A percentile compares a stretch with the other conserved stretches of the same genome.
These are phyloP conservation scores for Talaromyces thailandensis DNA, from an alignment of 495 filamentous ascomycete genomes.

Conservation along the genomic window DNA sequence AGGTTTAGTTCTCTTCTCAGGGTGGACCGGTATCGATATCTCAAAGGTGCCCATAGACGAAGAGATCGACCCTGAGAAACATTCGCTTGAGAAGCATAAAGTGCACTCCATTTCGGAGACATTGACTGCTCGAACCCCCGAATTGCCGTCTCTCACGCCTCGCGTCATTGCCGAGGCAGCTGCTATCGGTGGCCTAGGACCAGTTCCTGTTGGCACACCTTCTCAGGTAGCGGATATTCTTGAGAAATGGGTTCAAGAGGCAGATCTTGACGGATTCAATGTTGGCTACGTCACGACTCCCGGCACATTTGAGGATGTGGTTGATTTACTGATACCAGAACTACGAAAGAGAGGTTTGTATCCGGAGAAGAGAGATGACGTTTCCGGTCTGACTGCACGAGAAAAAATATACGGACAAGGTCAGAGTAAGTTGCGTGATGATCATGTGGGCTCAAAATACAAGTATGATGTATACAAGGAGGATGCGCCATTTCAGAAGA, in stretches of 20 bases:
- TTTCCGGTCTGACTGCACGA: constrained; percentile 42
- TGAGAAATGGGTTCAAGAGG: constrained; percentile 49
- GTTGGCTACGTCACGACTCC: constrained; percentile 46
- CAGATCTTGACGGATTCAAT: constrained; percentile 56
- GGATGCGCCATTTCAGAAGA: constrained; percentile 24
- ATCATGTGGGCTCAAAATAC: constrained; percentile 46
- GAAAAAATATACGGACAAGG: constrained; percentile 54
- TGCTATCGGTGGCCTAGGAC: constrained; percentile 47
- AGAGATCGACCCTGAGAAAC: constrained; percentile 37
- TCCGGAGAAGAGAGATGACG: constrained; percentile 20
- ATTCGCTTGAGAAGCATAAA: constrained; percentile 43
- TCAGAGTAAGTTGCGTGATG: constrained; percentile 39
- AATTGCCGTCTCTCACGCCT: constrained; percentile 44
- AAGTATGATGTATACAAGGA: constrained; percentile 51
- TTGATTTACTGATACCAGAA: constrained; percentile 52
- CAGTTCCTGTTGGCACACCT: constrained; percentile 43
- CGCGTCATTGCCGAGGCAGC: constrained; percentile 46
- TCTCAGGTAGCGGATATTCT: constrained; percentile 48
- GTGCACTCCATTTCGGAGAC: constrained; percentile 41
- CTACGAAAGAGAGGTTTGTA: constrained; percentile 43
- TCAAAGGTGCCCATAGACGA: constrained; percentile 47
- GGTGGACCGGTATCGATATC: constrained; percentile 57
- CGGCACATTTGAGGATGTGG: constrained; percentile 53
- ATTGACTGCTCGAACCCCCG: constrained; percentile 40
- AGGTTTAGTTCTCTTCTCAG: constrained; percentile 50